A percentile compares a stretch with the other conserved stretches of the same genome.
Evolutionary conservation across 768 basidiomycete genomes (phyloP).

Genomic region (Lactarius hengduanensis): DNA sequence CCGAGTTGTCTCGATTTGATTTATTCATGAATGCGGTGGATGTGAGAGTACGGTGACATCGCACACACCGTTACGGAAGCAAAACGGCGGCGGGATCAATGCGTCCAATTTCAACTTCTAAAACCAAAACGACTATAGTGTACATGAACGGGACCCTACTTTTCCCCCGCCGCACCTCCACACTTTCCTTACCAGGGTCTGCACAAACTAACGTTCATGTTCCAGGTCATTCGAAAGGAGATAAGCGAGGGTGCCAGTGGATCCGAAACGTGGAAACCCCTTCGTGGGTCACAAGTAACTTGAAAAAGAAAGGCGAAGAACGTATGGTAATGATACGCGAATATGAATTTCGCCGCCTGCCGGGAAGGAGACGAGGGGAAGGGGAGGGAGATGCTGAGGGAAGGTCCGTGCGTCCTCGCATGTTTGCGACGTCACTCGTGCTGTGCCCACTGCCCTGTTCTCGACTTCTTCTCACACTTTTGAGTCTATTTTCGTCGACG

Average conservation of each 20-base stretch:
- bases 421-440: conserved; percentile 10
- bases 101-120: neutral
- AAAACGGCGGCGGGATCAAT: neutral
- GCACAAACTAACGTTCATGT: neutral
- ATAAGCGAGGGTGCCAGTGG: conserved; percentile 1
- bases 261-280: neutral
- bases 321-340: neutral
- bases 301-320: neutral
- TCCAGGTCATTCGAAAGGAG: neutral
- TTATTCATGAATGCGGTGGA: neutral
- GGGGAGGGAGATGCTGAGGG: neutral
- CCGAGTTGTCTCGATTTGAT: neutral
- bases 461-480: neutral
- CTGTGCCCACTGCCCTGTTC: conserved; percentile 13
- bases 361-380: neutral
- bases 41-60: neutral
- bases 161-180: neutral
- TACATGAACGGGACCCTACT: no score
- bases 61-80: neutral
- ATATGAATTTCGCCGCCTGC: conserved; percentile 12
- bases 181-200: neutral
- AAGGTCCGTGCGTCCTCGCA: neutral
- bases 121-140: no score
- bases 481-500: neutral
- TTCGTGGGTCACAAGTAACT: neutral